Evolutionary conservation across 148 eudicot species (phyloP).

Genomic region (Diospyros kaki): DNA sequence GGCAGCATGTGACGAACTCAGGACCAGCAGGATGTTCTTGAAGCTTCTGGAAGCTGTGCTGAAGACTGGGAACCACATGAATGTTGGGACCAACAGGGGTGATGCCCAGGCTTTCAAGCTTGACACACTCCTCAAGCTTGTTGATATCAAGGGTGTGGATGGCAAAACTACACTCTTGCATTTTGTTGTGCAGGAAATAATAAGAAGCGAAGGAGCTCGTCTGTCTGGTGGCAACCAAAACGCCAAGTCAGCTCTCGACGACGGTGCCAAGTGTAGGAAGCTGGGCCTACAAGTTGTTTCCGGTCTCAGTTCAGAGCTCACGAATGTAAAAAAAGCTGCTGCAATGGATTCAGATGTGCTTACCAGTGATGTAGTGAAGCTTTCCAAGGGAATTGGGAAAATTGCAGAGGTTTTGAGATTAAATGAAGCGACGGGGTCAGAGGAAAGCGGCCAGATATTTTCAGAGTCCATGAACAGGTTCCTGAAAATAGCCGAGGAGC

Average conservation of each 20-base stretch:
- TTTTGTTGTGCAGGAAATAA: slow-evolving; percentile 35
- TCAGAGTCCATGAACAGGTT: slow-evolving; percentile 36
- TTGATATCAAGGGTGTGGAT: slow-evolving; percentile 28
- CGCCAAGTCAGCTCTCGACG: slow-evolving; percentile 7
- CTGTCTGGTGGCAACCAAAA: slow-evolving; percentile 24
- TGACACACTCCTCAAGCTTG: slow-evolving; percentile 33
- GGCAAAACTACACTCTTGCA: slow-evolving; percentile 33
- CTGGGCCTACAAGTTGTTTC: slow-evolving; percentile 24
- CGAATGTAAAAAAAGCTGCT: slow-evolving; percentile 73
- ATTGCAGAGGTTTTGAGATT: slow-evolving; percentile 33
- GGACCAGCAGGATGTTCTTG: slow-evolving; percentile 26
- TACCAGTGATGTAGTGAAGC: slow-evolving; percentile 36
- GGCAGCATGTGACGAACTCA: slow-evolving; percentile 34
- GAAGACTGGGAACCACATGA: slow-evolving; percentile 36
- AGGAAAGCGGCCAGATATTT: slow-evolving; percentile 8
- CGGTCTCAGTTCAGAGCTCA: slow-evolving; percentile 39
- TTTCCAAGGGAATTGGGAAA: slow-evolving; percentile 34
- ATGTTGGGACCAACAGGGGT: slow-evolving; percentile 31
- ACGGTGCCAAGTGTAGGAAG: slow-evolving; percentile 13
- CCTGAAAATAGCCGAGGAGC: slow-evolving; percentile 33
- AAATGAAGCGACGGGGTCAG: slow-evolving; percentile 16
- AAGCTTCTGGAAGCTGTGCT: slow-evolving; percentile 35
- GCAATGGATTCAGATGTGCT: slow-evolving; percentile 53
- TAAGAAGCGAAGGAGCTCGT: slow-evolving; percentile 29
- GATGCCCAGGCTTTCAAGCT: slow-evolving; percentile 39